These are phyloP conservation scores for Citrullus mucosospermus DNA, from an alignment of 306 rosid species.

Conservation along the genomic window DNA sequence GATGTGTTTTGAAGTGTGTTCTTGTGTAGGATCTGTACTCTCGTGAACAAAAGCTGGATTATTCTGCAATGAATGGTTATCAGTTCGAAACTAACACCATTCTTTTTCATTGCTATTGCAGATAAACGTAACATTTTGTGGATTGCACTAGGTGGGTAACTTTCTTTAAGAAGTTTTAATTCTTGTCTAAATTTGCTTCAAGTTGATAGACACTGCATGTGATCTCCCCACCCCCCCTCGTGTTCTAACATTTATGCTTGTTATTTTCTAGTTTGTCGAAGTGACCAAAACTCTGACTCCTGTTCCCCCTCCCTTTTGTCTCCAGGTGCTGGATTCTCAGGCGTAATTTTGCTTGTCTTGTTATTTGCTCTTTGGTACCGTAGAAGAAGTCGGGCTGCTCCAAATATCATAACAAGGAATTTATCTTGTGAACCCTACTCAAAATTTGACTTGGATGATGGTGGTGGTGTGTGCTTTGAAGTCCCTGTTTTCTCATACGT, in stretches of 20 bases:
- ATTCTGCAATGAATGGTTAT: background rate
- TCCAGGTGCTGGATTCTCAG: slow-evolving; percentile 11
- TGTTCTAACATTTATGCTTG: background rate
- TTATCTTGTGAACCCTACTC: slow-evolving; percentile 5
- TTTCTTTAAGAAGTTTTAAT: background rate
- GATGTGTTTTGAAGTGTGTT: background rate
- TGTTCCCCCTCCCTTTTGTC: background rate
- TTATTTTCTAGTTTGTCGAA: background rate
- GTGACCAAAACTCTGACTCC: background rate
- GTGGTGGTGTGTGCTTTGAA: slow-evolving; percentile 20
- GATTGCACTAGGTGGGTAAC: slow-evolving; percentile 34
- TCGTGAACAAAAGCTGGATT: background rate
- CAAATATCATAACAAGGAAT: slow-evolving; percentile 8
- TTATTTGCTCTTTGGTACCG: background rate
- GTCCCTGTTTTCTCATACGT: slow-evolving; percentile 33
- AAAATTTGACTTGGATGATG: slow-evolving; percentile 19
- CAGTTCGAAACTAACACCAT: background rate
- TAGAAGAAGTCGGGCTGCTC: slow-evolving; percentile 2
- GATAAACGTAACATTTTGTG: background rate
- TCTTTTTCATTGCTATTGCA: slow-evolving; percentile 14
- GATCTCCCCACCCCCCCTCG: too few relatives aligned
- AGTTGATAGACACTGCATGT: background rate
- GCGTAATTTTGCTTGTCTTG: background rate
- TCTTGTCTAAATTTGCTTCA: background rate
- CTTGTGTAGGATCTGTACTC: background rate